phyloP scores from a whole-genome alignment of 441 rosid species.

The Cnidoscolus chayamansa region DNA sequence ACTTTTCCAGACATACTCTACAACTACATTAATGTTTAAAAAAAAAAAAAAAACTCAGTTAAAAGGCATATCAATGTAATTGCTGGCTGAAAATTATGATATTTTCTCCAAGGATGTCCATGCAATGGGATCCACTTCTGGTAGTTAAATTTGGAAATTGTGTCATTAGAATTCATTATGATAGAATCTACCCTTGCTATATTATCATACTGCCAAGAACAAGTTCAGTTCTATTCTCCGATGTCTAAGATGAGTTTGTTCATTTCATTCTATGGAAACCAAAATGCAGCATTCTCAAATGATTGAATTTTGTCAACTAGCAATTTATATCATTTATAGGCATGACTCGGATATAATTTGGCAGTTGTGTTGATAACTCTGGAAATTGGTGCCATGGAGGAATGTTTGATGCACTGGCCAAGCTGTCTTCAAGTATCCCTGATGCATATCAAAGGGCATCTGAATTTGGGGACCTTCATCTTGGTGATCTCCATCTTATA shows the following conservation, averaged over 20 bases:
- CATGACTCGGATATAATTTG: conserved; percentile 15
- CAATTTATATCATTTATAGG: not conserved
- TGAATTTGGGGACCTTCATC: conserved; percentile 73
- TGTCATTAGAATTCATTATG: not conserved
- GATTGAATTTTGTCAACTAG: not conserved
- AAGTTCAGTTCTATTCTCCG: not conserved
- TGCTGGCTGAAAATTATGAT: not conserved
- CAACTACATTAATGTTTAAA: not conserved
- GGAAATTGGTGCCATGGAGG: conserved; percentile 95
- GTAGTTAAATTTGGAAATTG: conserved; percentile 1
- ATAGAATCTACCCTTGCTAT: not conserved
- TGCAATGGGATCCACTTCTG: not conserved
- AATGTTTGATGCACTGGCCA: conserved; percentile 68
- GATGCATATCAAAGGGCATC: conserved; percentile 59
- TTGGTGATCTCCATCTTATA: conserved; percentile 84
- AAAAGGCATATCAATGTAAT: not conserved
- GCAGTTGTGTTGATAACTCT: conserved; percentile 81
- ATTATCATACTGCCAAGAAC: not conserved
- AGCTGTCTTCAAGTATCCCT: conserved; percentile 50
- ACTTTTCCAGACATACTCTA: not conserved
- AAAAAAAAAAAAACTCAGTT: not conserved
- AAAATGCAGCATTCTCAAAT: not conserved
- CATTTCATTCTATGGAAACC: not conserved
- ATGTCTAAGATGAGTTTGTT: conserved; percentile 3
- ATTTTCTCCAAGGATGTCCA: not conserved